These are phyloP conservation scores for Neophaeococcomyces aloes DNA, from an alignment of 2,329 filamentous ascomycete species.

Conservation along the genomic window DNA sequence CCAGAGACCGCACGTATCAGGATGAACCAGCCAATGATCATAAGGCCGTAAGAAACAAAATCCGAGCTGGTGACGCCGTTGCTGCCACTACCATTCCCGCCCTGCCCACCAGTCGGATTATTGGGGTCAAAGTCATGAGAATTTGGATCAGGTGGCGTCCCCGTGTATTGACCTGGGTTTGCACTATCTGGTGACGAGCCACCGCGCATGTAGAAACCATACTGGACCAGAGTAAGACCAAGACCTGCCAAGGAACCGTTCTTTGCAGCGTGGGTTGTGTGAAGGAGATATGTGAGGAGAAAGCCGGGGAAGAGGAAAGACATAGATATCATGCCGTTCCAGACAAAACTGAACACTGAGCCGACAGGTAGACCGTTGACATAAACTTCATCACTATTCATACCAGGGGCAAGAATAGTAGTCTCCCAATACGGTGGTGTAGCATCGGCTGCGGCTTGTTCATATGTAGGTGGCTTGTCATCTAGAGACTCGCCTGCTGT, in stretches of 20 bases:
- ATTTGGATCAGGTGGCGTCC: constrained; percentile 75
- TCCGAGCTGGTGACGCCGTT: constrained; percentile 38
- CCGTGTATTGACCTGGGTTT: constrained; percentile 29
- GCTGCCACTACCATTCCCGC: constrained; percentile 12
- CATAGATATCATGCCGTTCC: constrained; percentile 85
- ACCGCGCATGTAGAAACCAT: constrained; percentile 89
- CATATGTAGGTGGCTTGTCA: constrained; percentile 90
- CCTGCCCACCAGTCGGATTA: constrained; percentile 39
- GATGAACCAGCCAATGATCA: constrained; percentile 98
- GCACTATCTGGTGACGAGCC: constrained; percentile 41
- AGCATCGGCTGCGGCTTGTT: constrained; percentile 92
- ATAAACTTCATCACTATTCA: constrained; percentile 89
- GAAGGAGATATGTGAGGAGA: constrained; percentile 91
- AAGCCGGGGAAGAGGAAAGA: constrained; percentile 96
- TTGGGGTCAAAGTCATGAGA: constrained; percentile 76
- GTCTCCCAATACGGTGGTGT: constrained; percentile 99
- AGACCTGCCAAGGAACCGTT: constrained; percentile 91
- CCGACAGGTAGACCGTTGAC: constrained; percentile 87
- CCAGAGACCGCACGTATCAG: constrained; percentile 88
- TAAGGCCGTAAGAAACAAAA: constrained; percentile 83
- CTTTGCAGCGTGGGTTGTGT: constrained; percentile 96
- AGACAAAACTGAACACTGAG: constrained; percentile 73
- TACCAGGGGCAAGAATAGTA: constrained; percentile 85
- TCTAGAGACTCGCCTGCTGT: constrained; percentile 72
- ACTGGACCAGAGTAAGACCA: constrained; percentile 90